A percentile compares a stretch with the other conserved stretches of the same genome.
These are phyloP conservation scores for Myotisia sp. DNA, from an alignment of 2,329 filamentous ascomycete species.

Conservation along the genomic window DNA sequence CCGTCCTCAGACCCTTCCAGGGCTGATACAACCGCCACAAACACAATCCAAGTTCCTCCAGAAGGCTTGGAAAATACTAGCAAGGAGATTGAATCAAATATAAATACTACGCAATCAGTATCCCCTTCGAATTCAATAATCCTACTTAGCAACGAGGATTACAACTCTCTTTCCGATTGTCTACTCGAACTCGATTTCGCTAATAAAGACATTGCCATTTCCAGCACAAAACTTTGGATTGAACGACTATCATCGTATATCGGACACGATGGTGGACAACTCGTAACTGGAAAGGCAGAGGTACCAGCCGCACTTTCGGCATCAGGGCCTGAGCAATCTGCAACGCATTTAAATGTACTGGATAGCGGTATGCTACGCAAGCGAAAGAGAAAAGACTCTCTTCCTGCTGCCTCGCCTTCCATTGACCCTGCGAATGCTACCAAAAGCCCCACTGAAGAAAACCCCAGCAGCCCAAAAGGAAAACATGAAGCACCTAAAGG, in stretches of 20 bases:
- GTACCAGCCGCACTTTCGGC: not conserved
- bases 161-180: conserved; percentile 26
- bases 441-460: too few relatives aligned
- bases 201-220: conserved; percentile 22
- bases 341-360: conserved; percentile 17
- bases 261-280: conserved; percentile 22
- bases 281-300: conserved; percentile 17
- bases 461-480: too few relatives aligned
- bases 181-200: conserved; percentile 32
- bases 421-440: too few relatives aligned
- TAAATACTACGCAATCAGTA: not conserved
- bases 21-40: not conserved
- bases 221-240: conserved; percentile 30
- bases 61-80: conserved; percentile 5
- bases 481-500: too few relatives aligned
- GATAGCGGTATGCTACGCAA: conserved; percentile 24
- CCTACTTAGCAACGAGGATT: conserved; percentile 26
- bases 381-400: conserved; percentile 25
- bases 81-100: not conserved
- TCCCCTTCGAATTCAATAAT: conserved; percentile 21
- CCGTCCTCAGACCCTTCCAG: not conserved
- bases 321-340: not conserved
- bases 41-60: conserved; percentile 19
- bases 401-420: too few relatives aligned
- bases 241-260: conserved; percentile 28